Base-by-base conservation (phyloP, 179 eudicot species). In the Heliamphora pulchella region DNA sequence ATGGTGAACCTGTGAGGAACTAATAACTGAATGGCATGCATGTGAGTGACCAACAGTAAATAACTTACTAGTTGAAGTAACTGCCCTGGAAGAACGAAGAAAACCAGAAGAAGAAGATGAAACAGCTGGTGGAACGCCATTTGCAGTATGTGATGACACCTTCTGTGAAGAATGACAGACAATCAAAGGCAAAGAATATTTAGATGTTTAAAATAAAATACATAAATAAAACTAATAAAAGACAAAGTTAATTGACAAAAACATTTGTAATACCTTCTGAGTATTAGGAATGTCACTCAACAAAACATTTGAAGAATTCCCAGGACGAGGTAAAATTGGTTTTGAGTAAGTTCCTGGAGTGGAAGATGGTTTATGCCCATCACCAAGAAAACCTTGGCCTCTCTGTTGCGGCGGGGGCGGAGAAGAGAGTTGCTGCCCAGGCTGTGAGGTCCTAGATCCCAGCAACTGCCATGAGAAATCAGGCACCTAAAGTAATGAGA, bases 61-160 rank as follows among this genome's bases (percentile, higher is more conserved):
- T 9, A 61, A 61, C 79, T 86, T 89, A 93, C 93, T 84, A 43
- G 96, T 86, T 77, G 89, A 89, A 53, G 91, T 78, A 75, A 84
- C 80, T 72, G 90, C 87, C 78, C 97, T 84, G 59, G 88, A 80
- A 48, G 91, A 75, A 64, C 91, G 96, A 78, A 77, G 65, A 85
- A 86, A 82, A 47, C 89, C 92, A 77, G 93, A 81, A 71, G 97
- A 86, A 22, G 93, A 86, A 59, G 90, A 85, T 64, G 85, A 84
- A 83, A 61, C 50, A 74, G 86, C 78, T 47, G 93, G 76, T 41
- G 91, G 78, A 53, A 79, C 79, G 83, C 85, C 83, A 71, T 74
- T 80, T 44, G 88, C 85, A 88, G 81, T 88, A 73, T 90, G 96
- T 76, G 86, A 68, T 88, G 83, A 84, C 73, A 82, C 6, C 17